phyloP scores from a whole-genome alignment of 495 filamentous ascomycete genomes.

The Aspergillus asperescens region DNA sequence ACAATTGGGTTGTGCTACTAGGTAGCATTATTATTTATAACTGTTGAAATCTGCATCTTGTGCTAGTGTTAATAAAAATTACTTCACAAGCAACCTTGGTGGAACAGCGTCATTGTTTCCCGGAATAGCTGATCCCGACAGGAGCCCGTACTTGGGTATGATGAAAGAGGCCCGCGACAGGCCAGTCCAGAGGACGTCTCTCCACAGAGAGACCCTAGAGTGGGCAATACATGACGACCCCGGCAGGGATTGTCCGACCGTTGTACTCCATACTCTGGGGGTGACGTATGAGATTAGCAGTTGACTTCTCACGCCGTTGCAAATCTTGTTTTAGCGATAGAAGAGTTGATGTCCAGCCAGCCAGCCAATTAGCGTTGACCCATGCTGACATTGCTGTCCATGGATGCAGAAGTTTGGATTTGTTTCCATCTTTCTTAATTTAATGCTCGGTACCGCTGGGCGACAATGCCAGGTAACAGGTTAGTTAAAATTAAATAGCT shows the following conservation, averaged over 20 bases:
- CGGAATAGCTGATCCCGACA: neutral
- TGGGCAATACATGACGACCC: neutral
- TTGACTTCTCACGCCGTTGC: neutral
- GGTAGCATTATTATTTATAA: slow-evolving; percentile 4
- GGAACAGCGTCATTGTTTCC: slow-evolving; percentile 7
- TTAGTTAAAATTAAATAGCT: too few relatives aligned
- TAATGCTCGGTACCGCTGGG: neutral
- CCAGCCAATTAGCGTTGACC: too few relatives aligned
- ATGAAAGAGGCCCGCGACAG: slow-evolving; percentile 6
- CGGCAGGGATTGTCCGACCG: neutral
- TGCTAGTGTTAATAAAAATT: neutral
- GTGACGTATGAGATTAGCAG: neutral
- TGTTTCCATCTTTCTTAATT: neutral
- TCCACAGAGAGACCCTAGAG: too few relatives aligned
- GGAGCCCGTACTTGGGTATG: neutral
- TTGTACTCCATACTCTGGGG: too few relatives aligned
- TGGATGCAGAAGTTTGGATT: too few relatives aligned
- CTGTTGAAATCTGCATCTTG: neutral
- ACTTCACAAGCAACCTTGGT: neutral
- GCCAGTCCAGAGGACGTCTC: neutral
- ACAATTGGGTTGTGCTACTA: neutral
- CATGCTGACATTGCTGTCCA: neutral
- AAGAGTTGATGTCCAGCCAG: too few relatives aligned
- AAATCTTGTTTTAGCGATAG: too few relatives aligned
- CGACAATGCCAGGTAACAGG: neutral